Conservation (phyloP, 106 monocot genomes). For the Apostasia ramifera region DNA sequence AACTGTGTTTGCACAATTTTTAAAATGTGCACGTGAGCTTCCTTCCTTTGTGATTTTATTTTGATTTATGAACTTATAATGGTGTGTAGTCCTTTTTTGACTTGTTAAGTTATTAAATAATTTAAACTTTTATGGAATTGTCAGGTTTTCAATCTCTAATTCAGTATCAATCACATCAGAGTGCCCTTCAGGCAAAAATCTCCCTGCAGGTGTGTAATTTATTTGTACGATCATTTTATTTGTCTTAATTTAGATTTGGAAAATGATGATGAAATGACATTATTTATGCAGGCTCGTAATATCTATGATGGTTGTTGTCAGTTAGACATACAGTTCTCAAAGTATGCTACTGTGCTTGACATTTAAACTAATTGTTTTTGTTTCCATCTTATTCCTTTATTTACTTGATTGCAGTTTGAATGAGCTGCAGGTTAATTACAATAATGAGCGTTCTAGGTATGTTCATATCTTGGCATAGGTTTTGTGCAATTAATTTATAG, state of each 20-base stretch:
- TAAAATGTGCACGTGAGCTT: too few species aligned
- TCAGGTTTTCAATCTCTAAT: conserved; percentile 94
- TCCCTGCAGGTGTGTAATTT: conserved; percentile 53
- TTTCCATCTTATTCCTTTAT: conserved; percentile 5
- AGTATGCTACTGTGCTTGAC: conserved; percentile 34
- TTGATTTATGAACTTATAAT: too few species aligned
- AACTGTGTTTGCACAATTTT: too few species aligned
- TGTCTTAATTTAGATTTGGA: background rate
- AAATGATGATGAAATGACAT: background rate
- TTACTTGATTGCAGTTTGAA: conserved; percentile 50
- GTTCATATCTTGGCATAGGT: background rate
- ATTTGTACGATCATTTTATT: background rate
- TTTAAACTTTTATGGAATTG: background rate
- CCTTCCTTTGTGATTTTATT: too few species aligned
- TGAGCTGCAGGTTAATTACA: conserved; percentile 93
- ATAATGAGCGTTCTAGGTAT: conserved; percentile 92
- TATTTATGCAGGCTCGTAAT: conserved; percentile 58
- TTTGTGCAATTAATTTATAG: too few species aligned
- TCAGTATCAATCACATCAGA: conserved; percentile 65
- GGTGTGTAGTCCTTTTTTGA: background rate
- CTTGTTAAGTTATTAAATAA: background rate
- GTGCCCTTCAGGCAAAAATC: conserved; percentile 69
- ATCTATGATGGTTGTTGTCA: conserved; percentile 99
- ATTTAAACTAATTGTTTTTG: background rate
- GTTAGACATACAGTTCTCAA: conserved; percentile 90